Base-by-base conservation (phyloP, 2,329 filamentous ascomycete species). In the Mycogone perniciosa region DNA sequence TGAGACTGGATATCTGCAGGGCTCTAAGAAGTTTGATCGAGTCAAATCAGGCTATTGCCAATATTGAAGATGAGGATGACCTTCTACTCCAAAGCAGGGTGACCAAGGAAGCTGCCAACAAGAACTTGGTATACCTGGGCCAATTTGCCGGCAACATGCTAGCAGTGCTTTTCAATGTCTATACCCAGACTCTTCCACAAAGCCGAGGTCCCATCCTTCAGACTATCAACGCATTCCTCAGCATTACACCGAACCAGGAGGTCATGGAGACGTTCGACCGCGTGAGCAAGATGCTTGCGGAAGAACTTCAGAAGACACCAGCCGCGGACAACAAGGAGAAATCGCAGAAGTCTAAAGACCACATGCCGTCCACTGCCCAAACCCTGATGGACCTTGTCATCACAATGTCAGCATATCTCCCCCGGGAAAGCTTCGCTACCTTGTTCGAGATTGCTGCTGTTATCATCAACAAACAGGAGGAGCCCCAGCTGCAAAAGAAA, bases 101-200 rank as follows among this genome's bases (percentile, higher is more conserved):
- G 10, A 84, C 86, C 4, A 90, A 86, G 64, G 79, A 76, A 4
- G 76, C 83, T 37, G 92, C 93, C 0, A 74, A 82, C 65, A 84
- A 85, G 68, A 96, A 96, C 64, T 72, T 97, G 37, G 74, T 82
- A n/a, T 85, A 95, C 65, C 76, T 99, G 9, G 83, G 88, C 11
- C 74, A 75, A 1, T 91, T 93, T 63, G 80, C 92, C 1, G 86
- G 86, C 54, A 97, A 97, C 62, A 80, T 99, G 70, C 81, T 99
- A 39, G 91, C 93, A 6, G 92, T 97, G 0, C 75, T 99, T n/a
- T 97, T 99, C 77, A 99, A 99, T 65, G 92, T 99, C 41, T 99
- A 99, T 72, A 96, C 88, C 57, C 88, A 96, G 68, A 99, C 93
- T 1, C 77, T 99, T 29, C 92, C 93, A 2, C 89, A 96, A 63